These are phyloP conservation scores for Epichloe sp. DNA, from an alignment of 2,329 filamentous ascomycete species.

Conservation along the genomic window DNA sequence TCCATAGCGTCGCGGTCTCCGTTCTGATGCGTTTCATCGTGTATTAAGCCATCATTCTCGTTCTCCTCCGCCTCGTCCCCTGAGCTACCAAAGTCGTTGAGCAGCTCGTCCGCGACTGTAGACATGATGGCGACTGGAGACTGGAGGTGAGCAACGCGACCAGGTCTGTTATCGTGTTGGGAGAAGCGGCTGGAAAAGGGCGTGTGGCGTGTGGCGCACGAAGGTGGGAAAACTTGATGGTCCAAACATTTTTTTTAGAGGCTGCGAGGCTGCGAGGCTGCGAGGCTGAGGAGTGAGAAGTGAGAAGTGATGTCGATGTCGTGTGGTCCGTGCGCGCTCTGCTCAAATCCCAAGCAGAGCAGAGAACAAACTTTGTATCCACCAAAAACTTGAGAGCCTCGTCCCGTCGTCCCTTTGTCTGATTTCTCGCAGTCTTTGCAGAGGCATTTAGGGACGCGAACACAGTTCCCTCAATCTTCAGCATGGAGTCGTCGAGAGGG, in stretches of 20 bases:
- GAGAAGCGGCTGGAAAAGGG: not conserved
- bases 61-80: slow-evolving; percentile 62
- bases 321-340: slow-evolving; percentile 7
- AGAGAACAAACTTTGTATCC: not conserved
- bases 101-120: slow-evolving; percentile 79
- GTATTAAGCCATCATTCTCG: slow-evolving; percentile 34
- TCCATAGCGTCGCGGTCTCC: slow-evolving; percentile 35
- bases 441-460: not conserved
- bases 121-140: slow-evolving; percentile 47
- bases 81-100: slow-evolving; percentile 56
- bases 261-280: slow-evolving; percentile 12
- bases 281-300: slow-evolving; percentile 13
- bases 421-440: not conserved
- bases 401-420: slow-evolving; percentile 9
- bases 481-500: slow-evolving; percentile 81
- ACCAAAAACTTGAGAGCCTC: slow-evolving; percentile 1
- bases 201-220: not conserved
- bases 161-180: not conserved
- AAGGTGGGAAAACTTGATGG: not conserved
- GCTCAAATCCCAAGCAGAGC: not conserved
- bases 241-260: slow-evolving; percentile 9
- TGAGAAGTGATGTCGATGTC: slow-evolving; percentile 11
- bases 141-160: not conserved
- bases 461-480: not conserved
- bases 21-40: slow-evolving; percentile 26